Base-by-base conservation (phyloP, 257 asterid genomes). In the Solanum stenotomum region DNA sequence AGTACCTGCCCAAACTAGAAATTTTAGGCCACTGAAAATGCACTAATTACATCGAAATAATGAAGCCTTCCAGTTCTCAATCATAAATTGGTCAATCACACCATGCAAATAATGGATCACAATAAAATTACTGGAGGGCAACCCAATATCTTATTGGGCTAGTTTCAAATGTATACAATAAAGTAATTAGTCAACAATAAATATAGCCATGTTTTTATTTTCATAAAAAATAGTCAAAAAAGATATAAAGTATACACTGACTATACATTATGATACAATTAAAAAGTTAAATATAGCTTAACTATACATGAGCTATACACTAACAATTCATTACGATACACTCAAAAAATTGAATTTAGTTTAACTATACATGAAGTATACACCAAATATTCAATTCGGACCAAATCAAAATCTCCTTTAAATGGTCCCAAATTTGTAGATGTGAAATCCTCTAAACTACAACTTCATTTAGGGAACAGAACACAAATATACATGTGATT, bases 1-100 rank as follows among this genome's bases (percentile, higher is more conserved):
- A 96, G 34, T 86, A 94, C 96, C 99, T 96, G 96, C 91, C 86
- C 82, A 90, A 90, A 75, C 87, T 33, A 65, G 40, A 90, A 86
- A 49, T 79, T 84, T n/a, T 49, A 89, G 90, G 70, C 86, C 31
- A 82, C 70, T 49, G n/a, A 82, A 59, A 38, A 81, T 85, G 85
- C 52, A 27, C 25, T 23, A 87, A 22, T 61, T 61, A 27, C 61
- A 85, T 40, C 6, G 33, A 84, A 37, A 38, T 59, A 65, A 82
- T 52, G 63, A 79, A 42, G 85, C 67, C 61, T 15, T 42, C 85
- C 16, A 25, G 14, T 14, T 44, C n/a, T 44, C 9, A 13, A 79
- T 42, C 35, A 27, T 42, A 44, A 79, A 25, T 44, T 79, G 38
- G 37, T 79, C 65, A 25, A 15, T 23, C 37, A 44, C 85, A 79